A percentile compares a stretch with the other conserved stretches of the same genome.
These are phyloP conservation scores for Mycotypha africana DNA, from an alignment of 371 early-diverging fungal genomes.

Conservation along the genomic window DNA sequence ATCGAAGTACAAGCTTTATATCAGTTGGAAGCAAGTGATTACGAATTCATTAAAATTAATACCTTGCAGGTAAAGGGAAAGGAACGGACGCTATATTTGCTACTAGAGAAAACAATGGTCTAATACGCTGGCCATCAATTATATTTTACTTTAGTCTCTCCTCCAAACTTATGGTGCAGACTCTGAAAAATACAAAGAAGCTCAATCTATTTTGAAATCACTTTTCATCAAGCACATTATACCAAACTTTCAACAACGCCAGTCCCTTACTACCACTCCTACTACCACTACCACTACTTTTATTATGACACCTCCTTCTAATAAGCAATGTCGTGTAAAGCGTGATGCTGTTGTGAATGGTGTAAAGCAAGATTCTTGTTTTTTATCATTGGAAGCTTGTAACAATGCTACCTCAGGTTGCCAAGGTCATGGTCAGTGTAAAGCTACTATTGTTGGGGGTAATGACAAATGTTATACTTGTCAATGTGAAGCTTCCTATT, in stretches of 20 bases:
- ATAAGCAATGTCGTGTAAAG: neutral
- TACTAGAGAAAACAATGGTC: too few species aligned
- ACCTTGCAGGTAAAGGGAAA: constrained; percentile 15
- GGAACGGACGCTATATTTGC: too few species aligned
- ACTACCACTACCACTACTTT: constrained; percentile 14
- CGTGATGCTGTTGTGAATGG: constrained; percentile 4
- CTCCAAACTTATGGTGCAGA: constrained; percentile 24
- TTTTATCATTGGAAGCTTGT: constrained; percentile 14
- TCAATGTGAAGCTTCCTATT: constrained; percentile 24
- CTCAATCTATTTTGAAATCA: constrained; percentile 17
- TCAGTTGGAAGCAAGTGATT: constrained; percentile 2
- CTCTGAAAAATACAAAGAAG: constrained; percentile 31
- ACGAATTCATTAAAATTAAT: constrained; percentile 13
- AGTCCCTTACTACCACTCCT: neutral
- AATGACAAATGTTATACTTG: constrained; percentile 29
- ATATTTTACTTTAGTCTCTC: constrained; percentile 10
- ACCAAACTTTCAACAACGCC: constrained; percentile 11
- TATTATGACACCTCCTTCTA: constrained; percentile 17
- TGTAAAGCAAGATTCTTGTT: constrained; percentile 14
- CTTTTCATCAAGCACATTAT: constrained; percentile 25
- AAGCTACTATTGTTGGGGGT: neutral
- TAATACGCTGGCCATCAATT: too few species aligned
- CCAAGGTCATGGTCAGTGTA: constrained; percentile 32
- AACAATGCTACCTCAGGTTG: constrained; percentile 28
- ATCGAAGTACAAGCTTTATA: constrained; percentile 13